These are phyloP conservation scores for Botryosphaeria dothidea DNA, from an alignment of 2,329 filamentous ascomycete genomes.

Conservation along the genomic window DNA sequence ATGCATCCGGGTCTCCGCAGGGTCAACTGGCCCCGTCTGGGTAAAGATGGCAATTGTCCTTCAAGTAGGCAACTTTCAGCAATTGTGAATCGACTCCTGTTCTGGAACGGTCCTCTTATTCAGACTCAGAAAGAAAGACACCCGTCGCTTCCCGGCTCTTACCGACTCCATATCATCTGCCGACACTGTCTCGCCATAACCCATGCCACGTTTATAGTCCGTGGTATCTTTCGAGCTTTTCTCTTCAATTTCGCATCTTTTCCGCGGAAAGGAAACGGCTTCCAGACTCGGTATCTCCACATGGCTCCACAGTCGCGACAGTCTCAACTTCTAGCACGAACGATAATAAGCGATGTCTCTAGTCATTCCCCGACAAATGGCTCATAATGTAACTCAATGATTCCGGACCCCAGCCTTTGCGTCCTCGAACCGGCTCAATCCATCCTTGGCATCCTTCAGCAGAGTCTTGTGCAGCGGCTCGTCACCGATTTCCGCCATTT, in stretches of 20 bases:
- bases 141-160: neutral
- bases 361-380: no score
- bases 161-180: neutral
- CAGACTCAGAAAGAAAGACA: no score
- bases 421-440: conserved; percentile 5
- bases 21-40: neutral
- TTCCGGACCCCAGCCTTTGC: conserved; percentile 14
- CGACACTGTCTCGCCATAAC: no score
- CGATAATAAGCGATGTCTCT: no score
- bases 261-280: neutral
- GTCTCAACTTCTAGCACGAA: no score
- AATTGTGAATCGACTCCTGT: no score
- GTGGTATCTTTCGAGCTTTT: neutral
- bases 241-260: neutral
- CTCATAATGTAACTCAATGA: neutral
- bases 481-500: conserved; percentile 57
- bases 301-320: neutral
- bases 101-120: no score
- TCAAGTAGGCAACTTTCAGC: neutral
- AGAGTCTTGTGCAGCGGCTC: conserved; percentile 33
- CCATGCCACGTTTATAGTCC: no score
- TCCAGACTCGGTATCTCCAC: neutral
- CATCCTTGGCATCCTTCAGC: neutral
- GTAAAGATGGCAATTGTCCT: neutral
- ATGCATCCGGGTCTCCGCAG: neutral